Evolutionary conservation across 2,329 filamentous ascomycete species (phyloP).

Genomic region (Akanthomyces uredinophilus): DNA sequence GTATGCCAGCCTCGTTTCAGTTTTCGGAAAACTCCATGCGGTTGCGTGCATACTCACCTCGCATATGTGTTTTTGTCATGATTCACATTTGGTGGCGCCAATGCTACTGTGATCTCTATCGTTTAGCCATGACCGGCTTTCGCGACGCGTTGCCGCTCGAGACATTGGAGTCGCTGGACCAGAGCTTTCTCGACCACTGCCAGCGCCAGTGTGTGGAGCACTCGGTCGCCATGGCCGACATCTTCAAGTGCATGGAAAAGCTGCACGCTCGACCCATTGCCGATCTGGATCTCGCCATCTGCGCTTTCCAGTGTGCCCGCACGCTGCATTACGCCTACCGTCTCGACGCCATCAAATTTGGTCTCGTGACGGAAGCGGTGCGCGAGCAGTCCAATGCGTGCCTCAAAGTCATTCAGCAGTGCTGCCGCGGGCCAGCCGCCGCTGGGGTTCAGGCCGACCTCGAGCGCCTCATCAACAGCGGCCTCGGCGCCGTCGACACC

Average conservation of each 20-base stretch:
- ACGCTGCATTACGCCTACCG: conserved; percentile 49
- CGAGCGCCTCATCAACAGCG: conserved; percentile 45
- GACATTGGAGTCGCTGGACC: conserved; percentile 41
- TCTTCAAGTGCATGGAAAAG: conserved; percentile 47
- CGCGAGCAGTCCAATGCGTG: conserved; percentile 47
- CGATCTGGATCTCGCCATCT: conserved; percentile 51
- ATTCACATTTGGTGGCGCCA: conserved; percentile 57
- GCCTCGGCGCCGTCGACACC: conserved; percentile 26
- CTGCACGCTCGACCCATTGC: conserved; percentile 48
- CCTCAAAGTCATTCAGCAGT: conserved; percentile 45
- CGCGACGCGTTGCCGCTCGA: conserved; percentile 45
- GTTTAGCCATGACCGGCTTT: conserved; percentile 46
- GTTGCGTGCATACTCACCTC: conserved; percentile 51
- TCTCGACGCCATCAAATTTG: conserved; percentile 37
- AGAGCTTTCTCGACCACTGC: conserved; percentile 44
- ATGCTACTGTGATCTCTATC: conserved; percentile 53
- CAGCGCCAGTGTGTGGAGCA: conserved; percentile 49
- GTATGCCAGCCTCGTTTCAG: conserved; percentile 50
- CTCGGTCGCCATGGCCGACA: conserved; percentile 49
- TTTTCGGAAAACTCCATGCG: conserved; percentile 53
- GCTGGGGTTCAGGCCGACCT: conserved; percentile 43
- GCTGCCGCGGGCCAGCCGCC: conserved; percentile 46
- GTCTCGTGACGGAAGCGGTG: conserved; percentile 41
- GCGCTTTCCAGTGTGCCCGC: conserved; percentile 50
- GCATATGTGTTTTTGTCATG: conserved; percentile 55